Evolutionary conservation across 192 early-diverging fungal species (phyloP).

Genomic region (Coemansia sp.): DNA sequence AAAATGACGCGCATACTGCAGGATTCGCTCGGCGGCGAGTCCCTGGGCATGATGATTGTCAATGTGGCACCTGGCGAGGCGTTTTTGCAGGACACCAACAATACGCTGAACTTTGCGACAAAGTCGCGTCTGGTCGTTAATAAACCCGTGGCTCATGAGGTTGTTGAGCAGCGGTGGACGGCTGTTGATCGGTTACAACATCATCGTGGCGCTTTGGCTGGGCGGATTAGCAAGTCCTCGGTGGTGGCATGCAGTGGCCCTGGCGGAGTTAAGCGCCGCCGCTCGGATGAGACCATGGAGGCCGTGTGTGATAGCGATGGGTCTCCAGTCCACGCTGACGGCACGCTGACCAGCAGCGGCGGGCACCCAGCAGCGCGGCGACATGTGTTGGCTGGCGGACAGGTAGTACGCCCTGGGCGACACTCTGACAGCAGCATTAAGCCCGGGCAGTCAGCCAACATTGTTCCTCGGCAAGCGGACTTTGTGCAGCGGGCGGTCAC

Average conservation of each 20-base stretch:
- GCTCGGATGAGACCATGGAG: slow-evolving; percentile 27
- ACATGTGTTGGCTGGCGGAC: neutral
- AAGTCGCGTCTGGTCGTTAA: slow-evolving; percentile 69
- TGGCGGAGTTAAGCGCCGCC: slow-evolving; percentile 31
- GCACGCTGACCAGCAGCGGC: neutral
- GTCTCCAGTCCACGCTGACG: neutral
- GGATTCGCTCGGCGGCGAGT: slow-evolving; percentile 67
- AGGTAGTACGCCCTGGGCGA: neutral
- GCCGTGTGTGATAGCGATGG: neutral
- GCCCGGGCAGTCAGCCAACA: neutral
- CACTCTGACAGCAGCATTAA: slow-evolving; percentile 14
- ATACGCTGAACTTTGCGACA: slow-evolving; percentile 69
- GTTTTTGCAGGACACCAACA: slow-evolving; percentile 60
- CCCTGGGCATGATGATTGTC: slow-evolving; percentile 69
- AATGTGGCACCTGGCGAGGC: slow-evolving; percentile 63
- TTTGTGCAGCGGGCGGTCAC: slow-evolving; percentile 29
- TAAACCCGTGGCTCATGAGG: slow-evolving; percentile 54
- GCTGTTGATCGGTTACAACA: slow-evolving; percentile 42
- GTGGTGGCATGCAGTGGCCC: slow-evolving; percentile 16
- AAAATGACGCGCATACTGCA: slow-evolving; percentile 73
- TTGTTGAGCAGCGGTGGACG: slow-evolving; percentile 45
- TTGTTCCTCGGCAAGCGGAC: slow-evolving; percentile 24
- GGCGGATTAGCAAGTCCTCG: slow-evolving; percentile 10
- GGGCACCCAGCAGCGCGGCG: slow-evolving; percentile 6
- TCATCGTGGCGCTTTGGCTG: slow-evolving; percentile 26